Base-by-base conservation (phyloP, 2,329 filamentous ascomycete genomes). In the Neobulgaria alba region DNA sequence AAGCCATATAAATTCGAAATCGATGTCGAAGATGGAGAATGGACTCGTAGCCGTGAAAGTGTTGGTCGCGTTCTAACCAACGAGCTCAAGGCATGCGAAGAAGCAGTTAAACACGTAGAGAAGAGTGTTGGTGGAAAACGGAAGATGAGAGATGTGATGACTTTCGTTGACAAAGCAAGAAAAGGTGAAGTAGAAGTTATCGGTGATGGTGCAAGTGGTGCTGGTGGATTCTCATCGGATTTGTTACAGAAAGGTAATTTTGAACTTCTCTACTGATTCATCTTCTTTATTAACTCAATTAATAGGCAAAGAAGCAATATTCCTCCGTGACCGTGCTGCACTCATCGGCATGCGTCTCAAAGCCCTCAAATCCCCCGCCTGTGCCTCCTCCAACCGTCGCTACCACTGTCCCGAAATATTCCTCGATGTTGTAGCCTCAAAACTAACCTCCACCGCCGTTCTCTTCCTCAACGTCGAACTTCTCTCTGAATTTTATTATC, bases 1-100 rank as follows among this genome's bases (percentile, higher is more conserved):
- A 98, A 98, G 63, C 92, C 93, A 0, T 98, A 90, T 69, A 98
- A 98, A 61, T 96, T 90, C 53, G 88, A 95, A 48, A 94, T 98
- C 43, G 92, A 98, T 54, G 80, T 98, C 33, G 87, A 95, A 57
- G 85, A 89, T 29, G 72, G 79, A 5, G 93, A 98, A 61, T 98
- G 92, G 92, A 63, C 71, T 3, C 78, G 84, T 46, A 89, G 88
- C 0, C 73, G 90, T 38, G 88, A 95, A 33, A 92, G 93, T 53
- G 82, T 90, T 1, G 74, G 78, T 29, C 73, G 70, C 7, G 79
- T 92, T 1, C 67, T 98, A n/a, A 93, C 93, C 62, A 80, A 82
- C 37, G 92, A 98, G 61, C 70, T 98, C 3, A 73, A 77, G 43
- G 85, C 88, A 17, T 94, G 87, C 53, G 89, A 96, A 55, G 67